phyloP scores from a whole-genome alignment of 495 filamentous ascomycete genomes.

The Xylaria acuta region DNA sequence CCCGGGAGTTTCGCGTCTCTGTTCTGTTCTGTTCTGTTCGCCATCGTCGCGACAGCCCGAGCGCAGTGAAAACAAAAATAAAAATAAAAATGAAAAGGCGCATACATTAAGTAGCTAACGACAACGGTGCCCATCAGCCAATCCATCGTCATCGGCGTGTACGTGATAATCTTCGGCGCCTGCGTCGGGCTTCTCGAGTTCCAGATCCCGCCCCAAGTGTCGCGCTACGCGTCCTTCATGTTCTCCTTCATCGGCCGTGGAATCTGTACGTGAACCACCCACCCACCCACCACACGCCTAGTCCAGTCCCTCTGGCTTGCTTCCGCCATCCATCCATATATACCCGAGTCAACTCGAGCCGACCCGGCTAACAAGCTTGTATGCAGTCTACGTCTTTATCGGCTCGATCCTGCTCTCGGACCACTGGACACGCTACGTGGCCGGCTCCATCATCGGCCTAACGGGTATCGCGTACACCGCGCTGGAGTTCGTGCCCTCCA shows the following conservation, averaged over 20 bases:
- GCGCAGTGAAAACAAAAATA: not conserved
- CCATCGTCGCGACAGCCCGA: not conserved
- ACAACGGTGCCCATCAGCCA: conserved; percentile 49
- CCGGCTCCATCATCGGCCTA: conserved; percentile 74
- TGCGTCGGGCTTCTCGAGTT: conserved; percentile 79
- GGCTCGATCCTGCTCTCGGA: conserved; percentile 80
- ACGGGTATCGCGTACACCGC: conserved; percentile 80
- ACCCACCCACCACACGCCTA: not conserved
- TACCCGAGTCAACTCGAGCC: not conserved
- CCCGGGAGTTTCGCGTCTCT: not conserved
- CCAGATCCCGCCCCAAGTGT: conserved; percentile 90
- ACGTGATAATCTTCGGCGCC: conserved; percentile 89
- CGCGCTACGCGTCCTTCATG: conserved; percentile 94
- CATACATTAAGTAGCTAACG: conserved; percentile 21
- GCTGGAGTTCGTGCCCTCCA: conserved; percentile 92
- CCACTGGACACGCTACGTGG: conserved; percentile 61
- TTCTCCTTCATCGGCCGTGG: conserved; percentile 97
- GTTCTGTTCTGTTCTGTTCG: too few relatives aligned
- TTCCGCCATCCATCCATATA: not conserved
- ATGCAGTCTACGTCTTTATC: conserved; percentile 91
- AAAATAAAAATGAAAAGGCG: not conserved
- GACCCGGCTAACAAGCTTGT: not conserved
- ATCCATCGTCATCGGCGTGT: conserved; percentile 77
- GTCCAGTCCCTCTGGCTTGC: not conserved
- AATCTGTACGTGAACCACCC: conserved; percentile 71